Evolutionary conservation across 306 rosid species (phyloP).

Genomic region (Rubus idaeus): DNA sequence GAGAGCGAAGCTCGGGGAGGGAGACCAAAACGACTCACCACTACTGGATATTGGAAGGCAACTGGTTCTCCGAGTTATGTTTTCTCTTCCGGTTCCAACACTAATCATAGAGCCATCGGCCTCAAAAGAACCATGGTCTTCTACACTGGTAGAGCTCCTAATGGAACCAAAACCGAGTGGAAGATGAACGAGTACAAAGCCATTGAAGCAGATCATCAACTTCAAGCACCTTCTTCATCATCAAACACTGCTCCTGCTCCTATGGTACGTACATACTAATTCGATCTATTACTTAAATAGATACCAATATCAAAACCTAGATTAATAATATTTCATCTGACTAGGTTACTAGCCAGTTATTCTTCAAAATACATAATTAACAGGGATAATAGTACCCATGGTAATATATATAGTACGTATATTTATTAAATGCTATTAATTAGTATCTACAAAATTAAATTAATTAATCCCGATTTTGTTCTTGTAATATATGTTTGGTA

Average conservation of each 20-base stretch:
- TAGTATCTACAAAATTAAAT: no score
- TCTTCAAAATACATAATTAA: background rate
- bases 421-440: no score
- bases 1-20: conserved; percentile 90
- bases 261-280: background rate
- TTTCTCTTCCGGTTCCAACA: conserved; percentile 45
- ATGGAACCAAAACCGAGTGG: conserved; percentile 82
- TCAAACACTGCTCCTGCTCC: conserved; percentile 12
- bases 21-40: conserved; percentile 73
- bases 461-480: background rate
- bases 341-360: background rate
- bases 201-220: conserved; percentile 20
- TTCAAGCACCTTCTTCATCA: conserved; percentile 20
- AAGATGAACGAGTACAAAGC: conserved; percentile 91
- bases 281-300: background rate
- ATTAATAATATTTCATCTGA: no score
- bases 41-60: conserved; percentile 82
- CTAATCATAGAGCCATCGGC: conserved; percentile 47
- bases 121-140: conserved; percentile 85
- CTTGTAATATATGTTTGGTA: background rate
- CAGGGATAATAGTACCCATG: background rate
- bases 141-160: conserved; percentile 77
- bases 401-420: no score
- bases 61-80: conserved; percentile 81
- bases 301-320: background rate